phyloP scores from a whole-genome alignment of 1,284 basidiomycete species.

The Ustilago tritici region DNA sequence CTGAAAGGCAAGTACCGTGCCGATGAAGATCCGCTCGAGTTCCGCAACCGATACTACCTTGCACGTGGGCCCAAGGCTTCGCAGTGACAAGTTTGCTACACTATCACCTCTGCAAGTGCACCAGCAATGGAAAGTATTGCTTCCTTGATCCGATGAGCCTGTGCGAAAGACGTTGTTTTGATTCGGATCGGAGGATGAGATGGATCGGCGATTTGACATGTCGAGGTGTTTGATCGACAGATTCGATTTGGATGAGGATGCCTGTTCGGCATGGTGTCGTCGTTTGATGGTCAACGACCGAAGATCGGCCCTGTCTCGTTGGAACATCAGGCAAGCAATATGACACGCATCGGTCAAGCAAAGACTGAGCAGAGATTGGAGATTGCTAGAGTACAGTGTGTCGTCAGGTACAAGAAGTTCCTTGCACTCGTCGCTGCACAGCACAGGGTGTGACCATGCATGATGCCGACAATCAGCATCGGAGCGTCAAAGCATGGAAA shows the following conservation, averaged over 20 bases:
- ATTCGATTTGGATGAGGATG: too few species aligned
- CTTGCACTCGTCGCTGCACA: background rate
- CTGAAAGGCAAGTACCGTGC: conserved; percentile 49
- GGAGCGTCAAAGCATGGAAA: background rate
- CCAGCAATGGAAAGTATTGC: background rate
- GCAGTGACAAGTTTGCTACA: background rate
- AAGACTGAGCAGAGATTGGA: background rate
- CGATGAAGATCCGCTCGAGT: conserved; percentile 55
- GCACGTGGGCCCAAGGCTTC: conserved; percentile 26
- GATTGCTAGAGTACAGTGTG: background rate
- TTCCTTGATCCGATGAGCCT: too few species aligned
- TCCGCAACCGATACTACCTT: conserved; percentile 57
- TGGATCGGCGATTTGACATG: background rate
- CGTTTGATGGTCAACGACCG: too few species aligned
- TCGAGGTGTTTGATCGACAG: background rate
- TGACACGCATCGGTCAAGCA: background rate
- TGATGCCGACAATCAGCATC: background rate
- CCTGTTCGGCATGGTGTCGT: too few species aligned
- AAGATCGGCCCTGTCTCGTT: background rate
- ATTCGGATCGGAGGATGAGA: too few species aligned
- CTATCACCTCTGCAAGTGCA: background rate
- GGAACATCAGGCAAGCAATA: background rate
- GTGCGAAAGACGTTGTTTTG: too few species aligned
- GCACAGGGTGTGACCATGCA: background rate
- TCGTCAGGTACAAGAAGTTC: background rate